Base-by-base conservation (phyloP, 345 rosid genomes). In the Gossypium mustelinum region DNA sequence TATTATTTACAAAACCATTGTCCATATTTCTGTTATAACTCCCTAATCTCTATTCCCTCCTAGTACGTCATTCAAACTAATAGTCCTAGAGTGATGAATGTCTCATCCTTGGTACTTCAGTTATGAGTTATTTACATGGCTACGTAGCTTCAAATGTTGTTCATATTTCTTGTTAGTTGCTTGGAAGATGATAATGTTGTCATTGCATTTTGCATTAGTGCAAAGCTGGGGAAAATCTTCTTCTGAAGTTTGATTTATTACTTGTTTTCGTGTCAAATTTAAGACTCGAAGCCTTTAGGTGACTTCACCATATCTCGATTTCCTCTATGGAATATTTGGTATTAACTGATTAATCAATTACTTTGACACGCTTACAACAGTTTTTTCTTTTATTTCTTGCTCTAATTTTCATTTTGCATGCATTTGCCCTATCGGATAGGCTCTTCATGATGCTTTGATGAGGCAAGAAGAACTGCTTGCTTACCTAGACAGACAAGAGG, bases 401-500 rank as follows among this genome's bases (percentile, higher is more conserved):
- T 34, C 20, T 48, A n/a, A 14, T 34, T 57, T 20, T 24, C 11
- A 2, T 64, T 52, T 22, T 55, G 50, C 50, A 44, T 45, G 34
- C 16, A 10, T 17, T 25, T 66, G 56, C 29, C 27, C 14, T 41
- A 5, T 55, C 59, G 73, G 73, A 74, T 83, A 95, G 98, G 98
- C 99, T 50, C 89, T 96, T 47, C 87, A 89, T 75, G 97, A 96
- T 73, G 97, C 99, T 79, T 81, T 88, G 79, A 93, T 96, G 93
- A 91, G 86, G 82, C 99, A 93, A 87, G 99, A 96, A 77, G 99
- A 96, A 65, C 82, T 93, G 74, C 95, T 93, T 13, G 98, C 97
- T 1, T 96, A 92, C 80, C 89, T 96, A 55, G 99, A 96, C 80
- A 80, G 96, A 60, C 97, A 96, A 87, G 92, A 85, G 81, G 89